Evolutionary conservation across 805 yeast species (phyloP).

Genomic region (Candida railenensis): DNA sequence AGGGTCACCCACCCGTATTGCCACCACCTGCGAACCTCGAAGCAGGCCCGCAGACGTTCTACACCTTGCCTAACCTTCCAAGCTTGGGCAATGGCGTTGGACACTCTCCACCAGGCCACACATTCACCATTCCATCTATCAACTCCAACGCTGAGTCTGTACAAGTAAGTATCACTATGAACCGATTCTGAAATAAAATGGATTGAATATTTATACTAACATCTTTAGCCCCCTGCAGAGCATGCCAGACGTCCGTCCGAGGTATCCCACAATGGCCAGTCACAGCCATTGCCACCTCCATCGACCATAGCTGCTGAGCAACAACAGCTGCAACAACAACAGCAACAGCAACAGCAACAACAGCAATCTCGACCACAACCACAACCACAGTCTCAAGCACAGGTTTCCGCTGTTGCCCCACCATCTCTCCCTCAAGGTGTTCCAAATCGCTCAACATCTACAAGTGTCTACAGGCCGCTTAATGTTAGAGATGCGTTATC

Average conservation of each 20-base stretch:
- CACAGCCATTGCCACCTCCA: conserved; percentile 26
- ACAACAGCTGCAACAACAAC: conserved; percentile 24
- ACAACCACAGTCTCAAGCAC: conserved; percentile 18
- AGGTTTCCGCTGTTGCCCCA: conserved; percentile 8
- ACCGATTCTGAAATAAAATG: neutral
- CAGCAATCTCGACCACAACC: conserved; percentile 15
- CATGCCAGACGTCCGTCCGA: conserved; percentile 23
- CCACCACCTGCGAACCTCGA: conserved; percentile 60
- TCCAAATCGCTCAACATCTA: conserved; percentile 41
- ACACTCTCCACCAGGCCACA: conserved; percentile 41
- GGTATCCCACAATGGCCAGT: conserved; percentile 13
- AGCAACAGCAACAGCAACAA: conserved; percentile 15
- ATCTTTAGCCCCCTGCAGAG: conserved; percentile 1
- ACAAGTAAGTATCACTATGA: conserved; percentile 22
- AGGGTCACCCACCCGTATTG: conserved; percentile 48
- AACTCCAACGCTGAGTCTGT: conserved; percentile 32
- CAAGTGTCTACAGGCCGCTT: conserved; percentile 66
- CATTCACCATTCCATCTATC: conserved; percentile 49
- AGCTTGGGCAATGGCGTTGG: conserved; percentile 43
- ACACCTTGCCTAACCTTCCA: conserved; percentile 52
- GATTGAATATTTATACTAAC: neutral
- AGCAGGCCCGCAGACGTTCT: conserved; percentile 47
- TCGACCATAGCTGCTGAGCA: conserved; percentile 21
- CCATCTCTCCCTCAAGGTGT: conserved; percentile 29
- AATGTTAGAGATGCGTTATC: conserved; percentile 96